Evolutionary conservation across 805 yeast species (phyloP).

Genomic region (Limtongia smithiae): DNA sequence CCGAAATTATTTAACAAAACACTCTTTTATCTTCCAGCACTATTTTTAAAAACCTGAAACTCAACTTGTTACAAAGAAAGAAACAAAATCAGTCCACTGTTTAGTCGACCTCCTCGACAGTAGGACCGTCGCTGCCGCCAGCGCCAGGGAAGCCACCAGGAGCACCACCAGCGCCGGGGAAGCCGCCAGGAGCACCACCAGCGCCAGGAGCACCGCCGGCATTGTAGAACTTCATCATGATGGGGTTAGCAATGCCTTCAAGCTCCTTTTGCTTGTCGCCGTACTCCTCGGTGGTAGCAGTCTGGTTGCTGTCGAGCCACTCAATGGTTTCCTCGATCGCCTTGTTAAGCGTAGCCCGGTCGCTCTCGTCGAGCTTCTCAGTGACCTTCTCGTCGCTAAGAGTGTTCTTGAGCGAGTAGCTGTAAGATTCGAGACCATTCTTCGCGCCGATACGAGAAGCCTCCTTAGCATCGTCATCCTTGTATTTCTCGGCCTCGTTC

Average conservation of each 20-base stretch:
- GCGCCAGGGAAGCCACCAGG: constrained; percentile 60
- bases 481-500: constrained; percentile 93
- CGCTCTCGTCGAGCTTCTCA: constrained; percentile 69
- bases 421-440: constrained; percentile 93
- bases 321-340: constrained; percentile 80
- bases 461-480: constrained; percentile 95
- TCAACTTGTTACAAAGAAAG: not conserved
- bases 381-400: constrained; percentile 70
- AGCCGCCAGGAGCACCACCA: constrained; percentile 68
- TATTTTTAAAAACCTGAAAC: not conserved
- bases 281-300: constrained; percentile 90
- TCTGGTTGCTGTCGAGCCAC: constrained; percentile 92
- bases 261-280: constrained; percentile 92
- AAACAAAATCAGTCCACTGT: constrained; percentile 4
- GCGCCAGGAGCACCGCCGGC: constrained; percentile 74
- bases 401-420: constrained; percentile 87
- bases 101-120: constrained; percentile 79
- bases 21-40: not conserved
- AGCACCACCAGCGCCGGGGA: constrained; percentile 56
- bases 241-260: constrained; percentile 93
- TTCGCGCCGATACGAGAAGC: constrained; percentile 87
- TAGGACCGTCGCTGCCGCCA: constrained; percentile 47
- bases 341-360: constrained; percentile 63
- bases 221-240: constrained; percentile 95
- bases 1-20: too few species aligned